These are phyloP conservation scores for Fusarium napiforme DNA, from an alignment of 2,329 filamentous ascomycete species.

Conservation along the genomic window DNA sequence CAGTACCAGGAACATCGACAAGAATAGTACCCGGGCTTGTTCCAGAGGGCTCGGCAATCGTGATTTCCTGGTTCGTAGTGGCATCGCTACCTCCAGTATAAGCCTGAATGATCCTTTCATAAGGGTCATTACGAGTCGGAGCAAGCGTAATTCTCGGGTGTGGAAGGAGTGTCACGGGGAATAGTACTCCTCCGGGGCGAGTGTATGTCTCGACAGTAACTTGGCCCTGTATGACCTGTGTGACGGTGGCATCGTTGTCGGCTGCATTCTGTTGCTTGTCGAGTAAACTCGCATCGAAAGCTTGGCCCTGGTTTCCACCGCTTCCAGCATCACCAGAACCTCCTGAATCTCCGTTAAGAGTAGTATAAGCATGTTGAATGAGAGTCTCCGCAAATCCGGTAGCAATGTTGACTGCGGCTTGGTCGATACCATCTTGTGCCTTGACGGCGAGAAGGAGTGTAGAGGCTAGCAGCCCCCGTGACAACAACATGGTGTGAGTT, in stretches of 20 bases:
- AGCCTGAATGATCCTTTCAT: conserved; percentile 31
- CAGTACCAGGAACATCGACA: conserved; percentile 28
- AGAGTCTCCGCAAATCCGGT: conserved; percentile 23
- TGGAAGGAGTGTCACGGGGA: conserved; percentile 25
- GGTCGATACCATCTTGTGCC: conserved; percentile 26
- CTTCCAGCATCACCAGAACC: conserved; percentile 1
- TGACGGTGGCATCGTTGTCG: conserved; percentile 5
- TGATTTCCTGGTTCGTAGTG: conserved; percentile 29
- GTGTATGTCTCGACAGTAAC: conserved; percentile 17
- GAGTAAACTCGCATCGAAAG: conserved; percentile 19
- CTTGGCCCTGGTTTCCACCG: conserved; percentile 11
- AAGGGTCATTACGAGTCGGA: conserved; percentile 25
- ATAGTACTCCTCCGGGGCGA: conserved; percentile 10
- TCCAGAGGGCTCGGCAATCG: conserved; percentile 29
- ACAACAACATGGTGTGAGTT: conserved; percentile 37
- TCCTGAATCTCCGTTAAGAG: conserved; percentile 12
- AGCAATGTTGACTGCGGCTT: conserved; percentile 24
- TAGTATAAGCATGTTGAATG: conserved; percentile 23
- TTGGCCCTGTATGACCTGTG: conserved; percentile 1
- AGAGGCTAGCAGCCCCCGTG: conserved; percentile 33
- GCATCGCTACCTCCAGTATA: conserved; percentile 30
- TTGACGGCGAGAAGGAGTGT: conserved; percentile 26
- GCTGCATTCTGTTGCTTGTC: neutral
- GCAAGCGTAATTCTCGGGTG: conserved; percentile 33
- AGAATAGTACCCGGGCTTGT: conserved; percentile 30